phyloP scores from a whole-genome alignment of 805 yeast genomes.

The Hanseniaspora meyeri region DNA sequence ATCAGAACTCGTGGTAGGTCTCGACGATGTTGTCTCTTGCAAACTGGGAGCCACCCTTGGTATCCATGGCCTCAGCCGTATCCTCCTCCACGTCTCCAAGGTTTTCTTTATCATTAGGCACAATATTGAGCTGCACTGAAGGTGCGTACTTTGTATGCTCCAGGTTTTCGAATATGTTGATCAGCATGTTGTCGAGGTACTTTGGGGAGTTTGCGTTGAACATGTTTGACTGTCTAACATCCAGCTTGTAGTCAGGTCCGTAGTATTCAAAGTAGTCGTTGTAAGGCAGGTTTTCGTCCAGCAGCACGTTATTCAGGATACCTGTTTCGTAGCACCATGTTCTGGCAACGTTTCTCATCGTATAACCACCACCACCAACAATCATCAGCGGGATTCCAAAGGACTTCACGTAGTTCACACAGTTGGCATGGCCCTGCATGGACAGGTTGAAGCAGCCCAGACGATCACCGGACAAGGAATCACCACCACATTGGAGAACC shows the following conservation, averaged over 20 bases:
- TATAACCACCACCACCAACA: conserved; percentile 96
- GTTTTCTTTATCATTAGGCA: conserved; percentile 81
- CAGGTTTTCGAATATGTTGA: conserved; percentile 63
- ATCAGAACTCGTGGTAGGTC: conserved; percentile 54
- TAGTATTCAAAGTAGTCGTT: conserved; percentile 94
- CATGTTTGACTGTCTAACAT: conserved; percentile 93
- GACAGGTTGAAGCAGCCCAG: conserved; percentile 91
- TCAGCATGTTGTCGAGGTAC: conserved; percentile 70
- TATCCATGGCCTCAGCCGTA: conserved; percentile 62
- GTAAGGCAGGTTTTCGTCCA: conserved; percentile 78
- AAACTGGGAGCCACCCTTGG: conserved; percentile 79
- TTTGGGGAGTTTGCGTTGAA: conserved; percentile 91
- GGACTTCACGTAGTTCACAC: conserved; percentile 74
- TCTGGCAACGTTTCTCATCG: conserved; percentile 91
- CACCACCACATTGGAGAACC: conserved; percentile 98
- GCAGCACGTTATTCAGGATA: conserved; percentile 61
- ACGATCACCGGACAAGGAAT: conserved; percentile 88
- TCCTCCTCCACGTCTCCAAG: conserved; percentile 82
- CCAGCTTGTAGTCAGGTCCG: conserved; percentile 92
- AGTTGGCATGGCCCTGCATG: conserved; percentile 90
- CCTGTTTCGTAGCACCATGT: conserved; percentile 94
- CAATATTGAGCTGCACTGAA: conserved; percentile 84
- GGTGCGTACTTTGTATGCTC: conserved; percentile 93
- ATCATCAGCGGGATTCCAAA: conserved; percentile 89
- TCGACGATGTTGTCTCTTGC: conserved; percentile 67